Evolutionary conservation across 257 asterid genomes (phyloP), one percentile per base, ranked within the genome.

Genomic region (Lycium ferocissimum): DNA sequence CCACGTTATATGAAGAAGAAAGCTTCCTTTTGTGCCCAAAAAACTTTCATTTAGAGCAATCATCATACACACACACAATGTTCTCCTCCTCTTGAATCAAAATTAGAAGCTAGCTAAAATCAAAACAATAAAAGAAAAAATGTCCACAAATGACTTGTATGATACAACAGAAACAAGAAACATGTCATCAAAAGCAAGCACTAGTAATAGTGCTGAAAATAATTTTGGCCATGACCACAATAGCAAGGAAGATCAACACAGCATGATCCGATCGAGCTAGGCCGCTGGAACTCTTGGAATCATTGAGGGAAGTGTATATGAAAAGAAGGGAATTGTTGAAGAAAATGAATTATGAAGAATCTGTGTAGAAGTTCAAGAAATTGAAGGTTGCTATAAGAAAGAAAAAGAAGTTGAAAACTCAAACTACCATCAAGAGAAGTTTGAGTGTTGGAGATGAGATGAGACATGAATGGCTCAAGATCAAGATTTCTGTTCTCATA

Each of bases 231-330:
- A 5, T 47, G 61, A 20, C 0, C 17, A 69, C 87, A 59, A 69
- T 90, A 20, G 81, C 92, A 73, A 92, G 93, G 95, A 91, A 92
- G n/a, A 91, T 94, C 1, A 93, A 7, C 15, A 15, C 26, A 1
- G 10, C 87, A 91, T 33, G 94, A 94, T 54, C 88, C 88, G 12
- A n/a, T n/a, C n/a, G n/a, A n/a, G n/a, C n/a, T n/a, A 88, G 87
- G 87, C 33, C 91, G 26, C 49, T 91, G 20, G 65, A 62, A 18
- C 18, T 91, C 22, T 70, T 94, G 47, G 95, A 92, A 38, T 62
- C 88, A 0, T 90, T 89, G 69, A 88, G 84, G 67, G 93, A 91
- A 82, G 53, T 92, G 13, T 90, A 89, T 35, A 66, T 38, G 10
- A 84, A 91, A 6, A 85, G 90, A 13, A 86, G 18, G 0, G 93